phyloP scores from a whole-genome alignment of 768 basidiomycete genomes.

The Mycena vitilis region DNA sequence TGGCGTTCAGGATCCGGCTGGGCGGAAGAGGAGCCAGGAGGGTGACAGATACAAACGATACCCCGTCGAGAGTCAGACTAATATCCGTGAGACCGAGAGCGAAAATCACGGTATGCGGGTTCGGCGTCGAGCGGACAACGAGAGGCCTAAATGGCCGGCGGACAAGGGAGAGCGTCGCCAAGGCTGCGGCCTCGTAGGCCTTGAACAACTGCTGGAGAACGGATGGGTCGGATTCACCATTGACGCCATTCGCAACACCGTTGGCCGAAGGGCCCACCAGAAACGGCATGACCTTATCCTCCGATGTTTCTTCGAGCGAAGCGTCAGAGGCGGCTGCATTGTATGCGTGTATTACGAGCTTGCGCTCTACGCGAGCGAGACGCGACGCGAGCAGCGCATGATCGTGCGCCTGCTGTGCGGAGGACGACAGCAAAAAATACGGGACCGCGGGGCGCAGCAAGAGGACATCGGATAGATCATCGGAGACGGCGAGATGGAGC shows the following conservation, averaged over 20 bases:
- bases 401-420: constrained; percentile 86
- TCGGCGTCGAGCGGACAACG: constrained; percentile 58
- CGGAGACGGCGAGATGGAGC: constrained; percentile 72
- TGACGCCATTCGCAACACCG: constrained; percentile 35
- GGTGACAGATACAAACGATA: constrained; percentile 72
- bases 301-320: constrained; percentile 62
- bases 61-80: constrained; percentile 61
- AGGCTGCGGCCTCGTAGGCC: constrained; percentile 75
- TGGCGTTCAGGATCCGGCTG: constrained; percentile 63
- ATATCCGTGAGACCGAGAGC: constrained; percentile 68
- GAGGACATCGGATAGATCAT: constrained; percentile 80
- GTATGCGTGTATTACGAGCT: constrained; percentile 90
- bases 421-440: constrained; percentile 84
- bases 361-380: constrained; percentile 75
- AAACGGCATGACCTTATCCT: constrained; percentile 71
- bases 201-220: constrained; percentile 52
- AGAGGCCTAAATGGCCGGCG: constrained; percentile 72
- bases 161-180: constrained; percentile 71
- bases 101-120: constrained; percentile 78
- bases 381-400: constrained; percentile 89
- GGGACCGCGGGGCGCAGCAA: constrained; percentile 83
- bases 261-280: constrained; percentile 52
- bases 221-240: constrained; percentile 18
- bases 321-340: constrained; percentile 57
- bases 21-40: constrained; percentile 80